These are phyloP conservation scores for Chrysanthemum seticuspe DNA, from an alignment of 129 eudicot genomes.

Conservation along the genomic window DNA sequence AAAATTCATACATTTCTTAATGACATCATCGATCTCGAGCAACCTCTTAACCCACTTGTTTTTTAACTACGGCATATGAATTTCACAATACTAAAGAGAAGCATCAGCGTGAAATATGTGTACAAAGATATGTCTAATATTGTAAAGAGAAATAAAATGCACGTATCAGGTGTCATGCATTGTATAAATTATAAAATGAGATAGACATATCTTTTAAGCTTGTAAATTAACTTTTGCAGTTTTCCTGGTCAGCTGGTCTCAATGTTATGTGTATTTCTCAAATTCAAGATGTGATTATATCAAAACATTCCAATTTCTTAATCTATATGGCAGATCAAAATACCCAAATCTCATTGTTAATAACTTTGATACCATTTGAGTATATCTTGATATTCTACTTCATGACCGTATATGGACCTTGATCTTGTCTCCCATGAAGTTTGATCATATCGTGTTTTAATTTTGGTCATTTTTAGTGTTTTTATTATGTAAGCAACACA, in stretches of 20 bases:
- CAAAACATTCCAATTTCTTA: too few species aligned
- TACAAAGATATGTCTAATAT: not conserved
- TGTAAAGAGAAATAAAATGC: not conserved
- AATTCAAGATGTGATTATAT: too few species aligned
- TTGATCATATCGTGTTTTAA: not conserved
- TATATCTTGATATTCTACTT: constrained; percentile 10
- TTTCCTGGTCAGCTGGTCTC: too few species aligned
- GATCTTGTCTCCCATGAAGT: not conserved
- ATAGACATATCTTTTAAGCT: too few species aligned
- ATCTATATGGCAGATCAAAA: too few species aligned
- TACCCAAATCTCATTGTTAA: not conserved
- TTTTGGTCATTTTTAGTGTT: not conserved
- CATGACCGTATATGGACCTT: not conserved
- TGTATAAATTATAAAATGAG: too few species aligned
- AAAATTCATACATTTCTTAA: constrained; percentile 6
- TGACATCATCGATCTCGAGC: constrained; percentile 35
- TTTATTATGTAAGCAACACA: not conserved
- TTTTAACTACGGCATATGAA: not conserved
- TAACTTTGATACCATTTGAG: not conserved
- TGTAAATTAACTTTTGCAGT: too few species aligned
- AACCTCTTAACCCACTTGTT: constrained; percentile 11
- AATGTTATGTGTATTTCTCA: too few species aligned
- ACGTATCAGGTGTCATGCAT: too few species aligned
- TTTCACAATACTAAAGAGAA: not conserved
- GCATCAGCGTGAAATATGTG: not conserved